Evolutionary conservation across 257 asterid genomes (phyloP), one percentile per base, ranked within the genome.

Genomic region (Vinca minor): DNA sequence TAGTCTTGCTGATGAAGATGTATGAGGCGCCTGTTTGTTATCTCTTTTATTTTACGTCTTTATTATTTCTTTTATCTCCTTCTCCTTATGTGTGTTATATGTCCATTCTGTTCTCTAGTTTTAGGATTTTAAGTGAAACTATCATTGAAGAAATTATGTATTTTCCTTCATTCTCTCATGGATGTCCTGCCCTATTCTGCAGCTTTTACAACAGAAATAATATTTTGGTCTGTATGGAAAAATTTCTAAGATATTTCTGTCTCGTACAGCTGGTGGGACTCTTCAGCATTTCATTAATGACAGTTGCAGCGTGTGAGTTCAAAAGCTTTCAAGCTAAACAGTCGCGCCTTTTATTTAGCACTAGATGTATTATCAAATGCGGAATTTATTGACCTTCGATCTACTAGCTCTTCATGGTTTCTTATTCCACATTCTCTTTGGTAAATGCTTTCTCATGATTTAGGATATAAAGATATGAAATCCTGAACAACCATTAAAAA

Each of bases 171-270:
- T 48, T 70, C 42, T 73, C 63, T 74, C 2, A 66, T 26, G 49
- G 45, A 73, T 45, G 53, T 31, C 29, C 49, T 60, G 57, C 71
- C 44, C 67, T 64, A 45, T 60, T 67, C 66, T 67, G 76, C 87
- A 92, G 98, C 76, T 92, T 64, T 73, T 92, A 80, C 75, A 71
- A 67, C 85, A 85, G 72, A 92, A 78, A 71, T 95, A 92, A 61
- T 88, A 86, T 77, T 92, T 92, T 78, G 95, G 96, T 76, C 95
- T 87, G 79, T 92, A 92, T 69, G 96, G 98, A 39, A 92, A 86
- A 76, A 82, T 92, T 64, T 72, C 90, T 34, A 89, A 92, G 79
- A 83, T 92, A 59, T 86, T 96, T 65, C 90, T 92, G 66, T 92
- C 98, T 32, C 82, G 98, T 75, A 87, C 95, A 32, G 93, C 95